Percentiles rank a stretch among this genome's conserved stretches.
phyloP scores from a whole-genome alignment of 768 basidiomycete species.

The Naganishia kalamii region DNA sequence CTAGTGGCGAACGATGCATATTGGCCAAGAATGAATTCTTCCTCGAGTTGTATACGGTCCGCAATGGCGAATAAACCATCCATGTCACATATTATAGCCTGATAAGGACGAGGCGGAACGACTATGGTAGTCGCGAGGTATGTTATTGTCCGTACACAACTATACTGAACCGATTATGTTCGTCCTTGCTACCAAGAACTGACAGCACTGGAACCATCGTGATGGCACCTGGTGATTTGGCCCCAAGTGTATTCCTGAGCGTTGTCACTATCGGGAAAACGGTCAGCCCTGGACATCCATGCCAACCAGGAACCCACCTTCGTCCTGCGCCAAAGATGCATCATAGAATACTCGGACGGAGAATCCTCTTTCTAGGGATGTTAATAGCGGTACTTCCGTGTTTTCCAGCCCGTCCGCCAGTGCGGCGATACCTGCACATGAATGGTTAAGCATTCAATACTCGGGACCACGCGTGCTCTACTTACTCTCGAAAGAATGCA shows the following conservation, averaged over 20 bases:
- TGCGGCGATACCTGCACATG: background rate
- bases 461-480: background rate
- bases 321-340: background rate
- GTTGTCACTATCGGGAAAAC: background rate
- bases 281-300: background rate
- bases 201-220: conserved; percentile 1
- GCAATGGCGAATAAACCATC: too few relatives aligned
- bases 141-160: conserved; percentile 5
- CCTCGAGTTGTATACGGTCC: too few relatives aligned
- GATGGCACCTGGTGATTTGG: background rate
- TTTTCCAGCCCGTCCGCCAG: conserved; percentile 5
- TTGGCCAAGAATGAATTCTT: too few relatives aligned
- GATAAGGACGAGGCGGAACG: too few relatives aligned
- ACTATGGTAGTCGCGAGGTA: too few relatives aligned
- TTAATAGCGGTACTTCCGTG: background rate
- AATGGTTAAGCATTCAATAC: background rate
- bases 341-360: conserved; percentile 3
- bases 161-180: background rate
- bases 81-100: too few relatives aligned
- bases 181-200: background rate
- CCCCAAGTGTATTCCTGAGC: background rate
- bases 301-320: background rate
- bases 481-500: conserved; percentile 10
- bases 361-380: background rate
- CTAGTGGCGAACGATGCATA: too few relatives aligned